Evolutionary conservation across 345 rosid species (phyloP), one percentile per base, ranked within the genome.

Genomic region (Schrenkiella parvula): DNA sequence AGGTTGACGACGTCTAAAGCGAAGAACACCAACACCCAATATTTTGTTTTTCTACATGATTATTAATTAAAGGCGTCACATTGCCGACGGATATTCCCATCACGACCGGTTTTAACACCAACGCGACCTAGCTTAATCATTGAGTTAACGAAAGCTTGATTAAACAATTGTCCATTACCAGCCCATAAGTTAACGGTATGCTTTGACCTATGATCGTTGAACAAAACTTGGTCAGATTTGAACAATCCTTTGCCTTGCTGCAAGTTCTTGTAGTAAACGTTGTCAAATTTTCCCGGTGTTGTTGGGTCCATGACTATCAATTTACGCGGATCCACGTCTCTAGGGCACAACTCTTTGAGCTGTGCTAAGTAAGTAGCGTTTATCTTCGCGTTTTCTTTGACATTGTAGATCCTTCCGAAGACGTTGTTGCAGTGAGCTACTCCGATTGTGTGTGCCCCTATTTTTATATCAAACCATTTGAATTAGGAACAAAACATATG

Each of bases 391-490:
- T 39, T 17, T 39, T 4, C 44, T 39, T 72, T 86, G 82, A 82
- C 86, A 70, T 44, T 82, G 82, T 89, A 83, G 19, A 87, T 82
- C 34, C 93, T 63, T 56, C 81, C 70, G 1, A 85, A 39, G 19
- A 87, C 84, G 65, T 66, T 83, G 66, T 26, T 47, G 68, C 96
- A 89, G 44, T 87, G 96, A 18, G 93, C 76, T 69, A 87, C 83
- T 63, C 96, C 93, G 14, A 89, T 47, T 32, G 86, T 86, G 80
- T 89, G 96, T 1, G 89, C 93, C 14, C 87, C 96, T 89, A 34
- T 0, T 15, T 8, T 17, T 10, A 15, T 10, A 58, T 18, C 52
- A 0, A 58, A 70, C 50, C 66, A 46, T 32, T 7, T 19, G 14
- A n/a, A 22, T 50, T 35, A 22, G 7, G 38, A 34, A 3, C 38